Percentiles rank a stretch among this genome's conserved stretches.
These are phyloP conservation scores for Craspedostauros australis DNA, from an alignment of 108 stramenopile genomes.

Conservation along the genomic window DNA sequence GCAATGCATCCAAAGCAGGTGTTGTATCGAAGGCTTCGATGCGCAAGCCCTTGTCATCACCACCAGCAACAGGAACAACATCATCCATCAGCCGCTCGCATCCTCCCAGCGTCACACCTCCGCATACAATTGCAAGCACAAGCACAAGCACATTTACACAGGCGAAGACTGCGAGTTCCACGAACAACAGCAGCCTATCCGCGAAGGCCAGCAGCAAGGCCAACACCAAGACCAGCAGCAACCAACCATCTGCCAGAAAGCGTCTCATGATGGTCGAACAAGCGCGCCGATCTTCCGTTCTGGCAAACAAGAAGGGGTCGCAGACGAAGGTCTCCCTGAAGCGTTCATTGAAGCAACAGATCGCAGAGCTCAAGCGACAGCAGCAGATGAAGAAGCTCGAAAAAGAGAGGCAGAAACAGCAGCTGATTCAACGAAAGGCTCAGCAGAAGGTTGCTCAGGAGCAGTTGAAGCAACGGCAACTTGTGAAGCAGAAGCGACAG, in stretches of 20 bases:
- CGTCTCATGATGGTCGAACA: not conserved
- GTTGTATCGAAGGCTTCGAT: too few relatives aligned
- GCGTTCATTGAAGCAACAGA: constrained; percentile 55
- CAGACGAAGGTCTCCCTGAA: constrained; percentile 21
- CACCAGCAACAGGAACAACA: not conserved
- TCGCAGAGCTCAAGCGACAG: constrained; percentile 45
- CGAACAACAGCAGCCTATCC: not conserved
- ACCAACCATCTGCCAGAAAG: not conserved
- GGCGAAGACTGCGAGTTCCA: not conserved
- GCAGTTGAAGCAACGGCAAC: constrained; percentile 10
- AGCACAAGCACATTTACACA: not conserved
- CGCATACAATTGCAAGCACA: not conserved
- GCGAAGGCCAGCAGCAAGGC: not conserved
- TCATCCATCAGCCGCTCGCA: not conserved
- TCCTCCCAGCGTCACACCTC: not conserved
- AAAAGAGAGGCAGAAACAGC: constrained; percentile 15
- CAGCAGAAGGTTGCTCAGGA: constrained; percentile 9
- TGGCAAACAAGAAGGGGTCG: not conserved
- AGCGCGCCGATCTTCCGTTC: not conserved
- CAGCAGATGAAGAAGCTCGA: constrained; percentile 20
- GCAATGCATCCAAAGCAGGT: not conserved
- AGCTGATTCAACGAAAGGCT: constrained; percentile 3
- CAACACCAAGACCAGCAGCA: not conserved
- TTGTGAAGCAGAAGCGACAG: constrained; percentile 22
- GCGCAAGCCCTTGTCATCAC: too few relatives aligned